A percentile compares a stretch with the other conserved stretches of the same genome.
phyloP scores from a whole-genome alignment of 1,284 basidiomycete genomes.

The Grifola frondosa region DNA sequence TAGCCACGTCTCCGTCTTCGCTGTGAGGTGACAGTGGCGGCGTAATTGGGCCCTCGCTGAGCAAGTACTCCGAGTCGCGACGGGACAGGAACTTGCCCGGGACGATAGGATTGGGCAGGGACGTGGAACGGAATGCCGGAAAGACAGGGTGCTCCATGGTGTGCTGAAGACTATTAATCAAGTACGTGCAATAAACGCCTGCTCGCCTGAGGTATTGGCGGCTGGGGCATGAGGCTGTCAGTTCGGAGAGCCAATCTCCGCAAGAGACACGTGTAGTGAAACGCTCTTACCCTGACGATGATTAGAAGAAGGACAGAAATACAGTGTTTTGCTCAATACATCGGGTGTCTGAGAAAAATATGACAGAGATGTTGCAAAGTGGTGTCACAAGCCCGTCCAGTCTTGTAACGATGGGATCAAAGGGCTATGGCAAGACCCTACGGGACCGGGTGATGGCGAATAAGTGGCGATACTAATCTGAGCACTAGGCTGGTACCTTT shows the following conservation, averaged over 20 bases:
- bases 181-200: slow-evolving; percentile 25
- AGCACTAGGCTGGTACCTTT: slow-evolving; percentile 3
- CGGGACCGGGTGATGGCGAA: slow-evolving; percentile 10
- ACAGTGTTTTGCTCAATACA: slow-evolving; percentile 23
- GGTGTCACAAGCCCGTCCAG: slow-evolving; percentile 16
- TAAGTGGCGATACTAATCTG: slow-evolving; percentile 7
- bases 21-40: slow-evolving; percentile 42
- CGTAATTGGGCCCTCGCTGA: slow-evolving; percentile 38
- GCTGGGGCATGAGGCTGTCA: slow-evolving; percentile 21
- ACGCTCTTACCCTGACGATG: slow-evolving; percentile 22
- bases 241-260: slow-evolving; percentile 17
- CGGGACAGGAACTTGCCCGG: slow-evolving; percentile 17
- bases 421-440: slow-evolving; percentile 19
- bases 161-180: slow-evolving; percentile 22
- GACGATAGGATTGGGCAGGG: slow-evolving; percentile 32
- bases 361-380: slow-evolving; percentile 14
- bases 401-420: slow-evolving; percentile 23
- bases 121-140: slow-evolving; percentile 35
- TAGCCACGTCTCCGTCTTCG: slow-evolving; percentile 29
- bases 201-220: slow-evolving; percentile 25
- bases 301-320: slow-evolving; percentile 21
- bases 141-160: slow-evolving; percentile 23
- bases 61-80: slow-evolving; percentile 34
- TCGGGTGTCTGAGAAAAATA: slow-evolving; percentile 14
- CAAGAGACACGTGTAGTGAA: slow-evolving; percentile 18